These are phyloP conservation scores for Aspergillus texensis DNA, from an alignment of 2,329 filamentous ascomycete species.

Conservation along the genomic window DNA sequence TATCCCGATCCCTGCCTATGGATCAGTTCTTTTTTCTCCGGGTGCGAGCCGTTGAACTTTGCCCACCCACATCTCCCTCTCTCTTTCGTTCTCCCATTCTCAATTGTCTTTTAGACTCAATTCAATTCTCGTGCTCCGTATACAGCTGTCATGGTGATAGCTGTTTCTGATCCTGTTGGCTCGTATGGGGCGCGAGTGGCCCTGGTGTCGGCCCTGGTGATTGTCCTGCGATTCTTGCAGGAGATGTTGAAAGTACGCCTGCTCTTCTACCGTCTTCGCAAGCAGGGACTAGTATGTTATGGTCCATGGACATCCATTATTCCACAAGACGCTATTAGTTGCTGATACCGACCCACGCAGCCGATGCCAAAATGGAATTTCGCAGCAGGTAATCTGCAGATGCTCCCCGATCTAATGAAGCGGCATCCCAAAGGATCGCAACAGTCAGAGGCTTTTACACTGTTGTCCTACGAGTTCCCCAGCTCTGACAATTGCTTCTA, in stretches of 20 bases:
- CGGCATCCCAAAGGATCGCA: neutral
- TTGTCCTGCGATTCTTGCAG: neutral
- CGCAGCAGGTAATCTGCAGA: neutral
- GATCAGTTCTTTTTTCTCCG: too few species aligned
- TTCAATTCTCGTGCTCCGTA: neutral
- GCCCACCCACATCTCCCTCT: too few species aligned
- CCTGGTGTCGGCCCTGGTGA: neutral
- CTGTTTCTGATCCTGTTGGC: neutral
- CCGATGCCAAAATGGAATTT: neutral
- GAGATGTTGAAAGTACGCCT: neutral
- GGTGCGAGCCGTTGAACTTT: too few species aligned
- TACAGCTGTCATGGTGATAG: neutral
- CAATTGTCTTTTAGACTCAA: too few species aligned
- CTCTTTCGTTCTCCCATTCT: too few species aligned
- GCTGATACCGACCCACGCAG: too few species aligned
- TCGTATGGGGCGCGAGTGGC: neutral
- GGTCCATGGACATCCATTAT: too few species aligned
- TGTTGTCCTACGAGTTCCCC: accelerated
- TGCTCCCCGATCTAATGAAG: neutral
- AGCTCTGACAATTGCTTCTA: neutral
- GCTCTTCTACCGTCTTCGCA: neutral
- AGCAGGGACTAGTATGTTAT: neutral
- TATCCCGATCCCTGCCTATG: too few species aligned
- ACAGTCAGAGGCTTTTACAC: neutral
- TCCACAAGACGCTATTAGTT: too few species aligned